Evolutionary conservation across 345 rosid genomes (phyloP), one percentile per base, ranked within the genome.

Genomic region (Pseudoturritis turrita): DNA sequence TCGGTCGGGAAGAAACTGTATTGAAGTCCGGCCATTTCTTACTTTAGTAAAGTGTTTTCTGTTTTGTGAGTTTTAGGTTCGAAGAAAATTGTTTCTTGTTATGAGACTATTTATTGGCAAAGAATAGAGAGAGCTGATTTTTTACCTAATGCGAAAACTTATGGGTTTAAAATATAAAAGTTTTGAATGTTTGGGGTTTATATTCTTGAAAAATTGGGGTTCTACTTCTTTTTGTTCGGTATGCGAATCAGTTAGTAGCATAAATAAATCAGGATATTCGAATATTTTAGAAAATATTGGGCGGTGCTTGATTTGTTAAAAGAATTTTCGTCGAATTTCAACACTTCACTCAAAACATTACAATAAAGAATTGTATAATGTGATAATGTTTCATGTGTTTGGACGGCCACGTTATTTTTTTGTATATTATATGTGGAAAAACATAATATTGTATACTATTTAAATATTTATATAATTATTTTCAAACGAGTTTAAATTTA

Each of bases 1-100:
- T 84, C 88, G 0, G 84, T 84, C 0, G 88, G 88, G 62, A 84
- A 84, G 37, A 84, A 84, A 52, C 79, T 71, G 65, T 80, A 84
- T 35, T 84, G 88, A 40, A 82, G 80, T 26, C 83, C 81, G 8
- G 85, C 85, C 85, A 82, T 82, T 26, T 35, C 15, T 15, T 50
- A 0, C 6, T 59, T 69, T 40, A 4, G 35, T 33, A 33, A 7
- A 21, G n/a, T 28, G 28, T 19, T 55, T 52, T 51, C n/a, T 49
- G 50, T 58, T 65, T 50, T 10, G 41, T 25, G 50, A 39, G 39
- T 22, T 36, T 21, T 67, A 15, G 65, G 33, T 68, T 68, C 62
- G 43, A 21, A 41, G 43, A 35, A 35, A 49, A 26, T 0, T 13
- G 41, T 23, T 60, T 15, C 31, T 13, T 14, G 68, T 22, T 0